Evolutionary conservation across 129 eudicot genomes (phyloP), one percentile per base, ranked within the genome.

Genomic region (Cynara cardunculus): DNA sequence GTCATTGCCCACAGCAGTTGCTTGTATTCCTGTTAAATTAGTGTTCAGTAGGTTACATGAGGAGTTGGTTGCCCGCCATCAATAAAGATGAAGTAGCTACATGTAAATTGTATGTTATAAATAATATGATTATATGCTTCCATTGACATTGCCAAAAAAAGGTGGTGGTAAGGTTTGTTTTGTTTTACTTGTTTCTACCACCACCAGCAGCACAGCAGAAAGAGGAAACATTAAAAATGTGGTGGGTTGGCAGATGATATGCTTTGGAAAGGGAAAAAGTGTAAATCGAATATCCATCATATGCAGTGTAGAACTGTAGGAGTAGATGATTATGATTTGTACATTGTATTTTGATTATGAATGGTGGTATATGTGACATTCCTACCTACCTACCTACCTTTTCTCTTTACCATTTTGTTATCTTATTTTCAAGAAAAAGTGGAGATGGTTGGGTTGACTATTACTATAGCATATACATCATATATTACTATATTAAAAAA

Each of bases 11-110:
- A 81, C 93, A 46, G 86, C 93, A 37, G 92, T 93, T 71, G 97
- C 99, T 72, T 96, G 97, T 81, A 92, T 96, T 78, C 97, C 99
- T 35, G 92, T 92, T 49, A 96, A 92, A 59, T 81, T 96, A 82
- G 98, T 92, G 19, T 96, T 92, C 85, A 92, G 98, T 88, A 88
- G 99, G 87, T 92, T 96, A 80, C 87, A 88, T 79, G 99, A 92
- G 87, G 98, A 88, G 87, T 86, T 88, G 86, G 89, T 80, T 26
- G 91, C 88, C 67, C 94, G 90, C 66, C 96, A 69, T 86, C 96
- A 83, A 83, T 92, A 88, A 83, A 73, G 66, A 75, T 22, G 4
- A 37, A 8, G 79, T 84, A 86, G 86, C 56, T 66, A 73, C 83
- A 77, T 87, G 91, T 85, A 87, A 74, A 87, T 85, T 85, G 87